A percentile compares a stretch with the other conserved stretches of the same genome.
phyloP scores from a whole-genome alignment of 2,329 filamentous ascomycete species.

The Ascochyta clinopodiicola region DNA sequence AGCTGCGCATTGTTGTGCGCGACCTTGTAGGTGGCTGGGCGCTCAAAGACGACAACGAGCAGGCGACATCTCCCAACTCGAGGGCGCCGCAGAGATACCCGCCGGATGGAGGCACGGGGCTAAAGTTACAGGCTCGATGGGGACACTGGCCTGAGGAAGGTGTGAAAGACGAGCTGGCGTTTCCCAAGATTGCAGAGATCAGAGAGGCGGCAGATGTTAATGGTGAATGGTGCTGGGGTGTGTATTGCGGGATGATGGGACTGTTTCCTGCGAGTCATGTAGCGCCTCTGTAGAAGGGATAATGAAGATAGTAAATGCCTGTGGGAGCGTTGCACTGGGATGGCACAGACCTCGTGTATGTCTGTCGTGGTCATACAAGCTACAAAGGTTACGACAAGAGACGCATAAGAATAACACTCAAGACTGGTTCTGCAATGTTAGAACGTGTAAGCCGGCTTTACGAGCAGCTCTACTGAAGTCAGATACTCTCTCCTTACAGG shows the following conservation, averaged over 20 bases:
- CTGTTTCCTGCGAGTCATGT: conserved; percentile 82
- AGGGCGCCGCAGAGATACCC: conserved; percentile 60
- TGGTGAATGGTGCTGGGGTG: conserved; percentile 87
- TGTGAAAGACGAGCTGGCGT: conserved; percentile 77
- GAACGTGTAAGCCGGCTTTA: too few relatives aligned
- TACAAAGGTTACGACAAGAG: too few relatives aligned
- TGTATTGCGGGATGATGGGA: conserved; percentile 80
- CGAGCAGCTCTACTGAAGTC: too few relatives aligned
- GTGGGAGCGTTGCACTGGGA: too few relatives aligned
- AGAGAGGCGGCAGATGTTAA: conserved; percentile 86
- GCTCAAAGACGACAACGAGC: conserved; percentile 65
- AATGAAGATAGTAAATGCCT: too few relatives aligned
- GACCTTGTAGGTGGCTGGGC: conserved; percentile 80
- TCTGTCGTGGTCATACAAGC: too few relatives aligned
- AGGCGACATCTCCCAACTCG: conserved; percentile 15
- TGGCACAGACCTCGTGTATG: too few relatives aligned
- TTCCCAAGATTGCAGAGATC: conserved; percentile 83
- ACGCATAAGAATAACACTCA: too few relatives aligned
- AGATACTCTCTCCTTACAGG: too few relatives aligned
- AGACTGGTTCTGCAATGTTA: too few relatives aligned
- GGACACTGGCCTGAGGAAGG: conserved; percentile 74
- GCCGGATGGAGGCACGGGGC: conserved; percentile 75
- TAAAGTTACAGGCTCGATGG: conserved; percentile 71
- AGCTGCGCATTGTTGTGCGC: conserved; percentile 70
- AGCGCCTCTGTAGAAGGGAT: background rate